Percentiles rank a stretch among this genome's conserved stretches.
Evolutionary conservation across 192 early-diverging fungal species (phyloP).

Genomic region (Jimgerdemannia flammicorona): DNA sequence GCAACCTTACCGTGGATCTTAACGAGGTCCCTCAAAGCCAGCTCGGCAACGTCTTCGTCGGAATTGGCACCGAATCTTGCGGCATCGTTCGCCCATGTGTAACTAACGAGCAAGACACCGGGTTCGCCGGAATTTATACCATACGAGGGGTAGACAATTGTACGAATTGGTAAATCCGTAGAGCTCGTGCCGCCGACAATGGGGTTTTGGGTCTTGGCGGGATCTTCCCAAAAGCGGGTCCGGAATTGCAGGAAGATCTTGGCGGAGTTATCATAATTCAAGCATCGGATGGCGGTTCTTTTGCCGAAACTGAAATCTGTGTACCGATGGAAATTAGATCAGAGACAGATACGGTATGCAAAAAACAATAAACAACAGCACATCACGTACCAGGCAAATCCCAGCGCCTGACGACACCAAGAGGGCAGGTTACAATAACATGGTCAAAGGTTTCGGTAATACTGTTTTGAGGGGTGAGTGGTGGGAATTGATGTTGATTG

Average conservation of each 20-base stretch:
- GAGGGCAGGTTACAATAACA: conserved; percentile 25
- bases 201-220: conserved; percentile 5
- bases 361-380: neutral
- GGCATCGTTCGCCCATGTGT: conserved; percentile 8
- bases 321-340: neutral
- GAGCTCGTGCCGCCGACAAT: conserved; percentile 19
- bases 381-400: conserved; percentile 14
- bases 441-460: conserved; percentile 12
- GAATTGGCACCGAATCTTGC: conserved; percentile 12
- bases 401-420: conserved; percentile 26
- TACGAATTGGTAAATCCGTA: conserved; percentile 14
- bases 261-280: conserved; percentile 9
- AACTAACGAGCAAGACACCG: conserved; percentile 18
- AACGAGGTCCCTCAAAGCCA: conserved; percentile 16
- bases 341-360: neutral
- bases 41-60: conserved; percentile 15
- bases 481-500: neutral
- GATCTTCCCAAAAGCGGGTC: conserved; percentile 26
- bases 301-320: conserved; percentile 10
- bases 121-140: conserved; percentile 7
- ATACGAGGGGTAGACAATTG: conserved; percentile 18
- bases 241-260: conserved; percentile 23
- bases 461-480: neutral
- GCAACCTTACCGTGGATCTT: conserved; percentile 19
- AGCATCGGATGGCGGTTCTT: conserved; percentile 10